phyloP scores from a whole-genome alignment of 1,139 yeast species.

The Scheffersomyces segobiensis region DNA sequence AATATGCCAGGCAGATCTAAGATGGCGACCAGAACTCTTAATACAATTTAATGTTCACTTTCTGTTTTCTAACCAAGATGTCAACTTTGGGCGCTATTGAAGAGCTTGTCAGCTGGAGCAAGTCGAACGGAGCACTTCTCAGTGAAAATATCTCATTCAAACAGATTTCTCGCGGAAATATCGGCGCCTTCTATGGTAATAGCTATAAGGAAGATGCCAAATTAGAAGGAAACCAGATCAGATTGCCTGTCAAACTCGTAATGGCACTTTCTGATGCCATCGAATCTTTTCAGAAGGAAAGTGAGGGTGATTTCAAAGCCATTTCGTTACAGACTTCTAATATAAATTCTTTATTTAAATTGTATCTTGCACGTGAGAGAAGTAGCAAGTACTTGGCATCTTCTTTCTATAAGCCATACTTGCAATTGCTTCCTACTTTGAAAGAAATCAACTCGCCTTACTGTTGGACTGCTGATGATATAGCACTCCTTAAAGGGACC shows the following conservation, averaged over 20 bases:
- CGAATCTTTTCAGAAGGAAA: constrained; percentile 25
- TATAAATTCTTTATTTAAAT: constrained; percentile 47
- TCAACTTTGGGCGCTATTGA: background rate
- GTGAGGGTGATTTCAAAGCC: constrained; percentile 14
- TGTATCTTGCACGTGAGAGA: constrained; percentile 45
- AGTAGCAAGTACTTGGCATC: constrained; percentile 10
- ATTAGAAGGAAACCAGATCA: constrained; percentile 20
- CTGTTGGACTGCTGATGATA: constrained; percentile 58
- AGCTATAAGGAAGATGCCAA: constrained; percentile 7
- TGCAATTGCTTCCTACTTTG: constrained; percentile 58
- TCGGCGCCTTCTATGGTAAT: constrained; percentile 36
- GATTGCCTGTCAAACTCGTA: constrained; percentile 39
- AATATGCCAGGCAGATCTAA: background rate
- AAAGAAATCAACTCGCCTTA: constrained; percentile 57
- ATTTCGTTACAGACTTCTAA: constrained; percentile 23
- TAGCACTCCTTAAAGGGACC: constrained; percentile 59
- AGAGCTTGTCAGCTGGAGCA: constrained; percentile 51
- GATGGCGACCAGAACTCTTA: background rate
- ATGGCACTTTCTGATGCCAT: constrained; percentile 47
- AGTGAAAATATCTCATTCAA: constrained; percentile 23
- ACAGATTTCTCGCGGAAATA: constrained; percentile 26
- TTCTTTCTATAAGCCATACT: constrained; percentile 48
- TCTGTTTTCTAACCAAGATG: background rate
- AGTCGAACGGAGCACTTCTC: constrained; percentile 46
- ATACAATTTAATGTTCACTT: background rate